phyloP scores from a whole-genome alignment of 305 asterid species.

The Fraxinus latifolia region DNA sequence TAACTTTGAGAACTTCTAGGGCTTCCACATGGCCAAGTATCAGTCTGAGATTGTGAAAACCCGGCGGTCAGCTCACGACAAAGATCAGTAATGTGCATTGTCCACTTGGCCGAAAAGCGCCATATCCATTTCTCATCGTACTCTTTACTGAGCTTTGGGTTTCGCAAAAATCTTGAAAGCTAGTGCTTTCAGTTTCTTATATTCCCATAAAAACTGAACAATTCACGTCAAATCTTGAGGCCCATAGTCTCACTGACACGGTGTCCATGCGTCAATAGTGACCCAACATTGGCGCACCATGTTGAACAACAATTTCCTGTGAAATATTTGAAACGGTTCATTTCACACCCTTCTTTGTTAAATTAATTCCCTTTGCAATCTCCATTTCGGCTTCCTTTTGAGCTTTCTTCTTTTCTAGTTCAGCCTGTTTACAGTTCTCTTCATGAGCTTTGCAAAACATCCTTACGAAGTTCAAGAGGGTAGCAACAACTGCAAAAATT shows the following conservation, averaged over 20 bases:
- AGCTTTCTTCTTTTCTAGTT: constrained; percentile 88
- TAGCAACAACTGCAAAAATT: constrained; percentile 75
- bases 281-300: constrained; percentile 20
- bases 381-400: constrained; percentile 76
- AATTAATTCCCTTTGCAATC: constrained; percentile 52
- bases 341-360: constrained; percentile 45
- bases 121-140: neutral
- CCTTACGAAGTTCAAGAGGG: constrained; percentile 88
- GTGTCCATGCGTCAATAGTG: constrained; percentile 14
- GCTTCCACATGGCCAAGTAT: neutral
- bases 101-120: constrained; percentile 26
- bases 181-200: constrained; percentile 18
- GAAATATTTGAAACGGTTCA: constrained; percentile 15
- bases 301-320: constrained; percentile 9
- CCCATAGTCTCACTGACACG: constrained; percentile 17
- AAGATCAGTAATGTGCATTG: constrained; percentile 26
- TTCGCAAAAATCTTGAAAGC: constrained; percentile 34
- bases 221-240: constrained; percentile 7
- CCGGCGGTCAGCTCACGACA: neutral
- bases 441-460: constrained; percentile 86
- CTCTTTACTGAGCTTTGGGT: constrained; percentile 22
- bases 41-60: neutral
- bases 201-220: constrained; percentile 22
- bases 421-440: constrained; percentile 86
- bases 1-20: neutral